These are phyloP conservation scores for Xerocomus cyaneibrunnescens DNA, from an alignment of 1,284 basidiomycete species.

Conservation along the genomic window DNA sequence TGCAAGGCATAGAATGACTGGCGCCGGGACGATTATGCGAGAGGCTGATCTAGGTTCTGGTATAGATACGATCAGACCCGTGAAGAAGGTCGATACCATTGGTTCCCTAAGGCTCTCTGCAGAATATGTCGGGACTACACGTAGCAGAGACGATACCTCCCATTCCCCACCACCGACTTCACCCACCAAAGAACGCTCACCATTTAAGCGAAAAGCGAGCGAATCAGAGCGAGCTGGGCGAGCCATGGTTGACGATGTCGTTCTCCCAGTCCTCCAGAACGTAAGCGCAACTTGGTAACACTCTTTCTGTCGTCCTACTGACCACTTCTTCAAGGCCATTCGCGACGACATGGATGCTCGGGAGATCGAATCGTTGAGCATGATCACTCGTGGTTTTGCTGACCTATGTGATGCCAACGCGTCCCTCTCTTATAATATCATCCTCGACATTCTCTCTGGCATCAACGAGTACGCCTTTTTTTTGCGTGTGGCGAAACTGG, in stretches of 20 bases:
- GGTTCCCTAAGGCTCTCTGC: slow-evolving; percentile 77
- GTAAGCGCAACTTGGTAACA: slow-evolving; percentile 42
- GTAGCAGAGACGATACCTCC: slow-evolving; percentile 50
- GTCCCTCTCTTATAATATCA: slow-evolving; percentile 79
- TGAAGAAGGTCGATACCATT: slow-evolving; percentile 85
- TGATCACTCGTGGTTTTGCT: slow-evolving; percentile 86
- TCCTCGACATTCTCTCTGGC: slow-evolving; percentile 87
- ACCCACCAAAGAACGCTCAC: slow-evolving; percentile 41
- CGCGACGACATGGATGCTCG: slow-evolving; percentile 83
- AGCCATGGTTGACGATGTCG: slow-evolving; percentile 75
- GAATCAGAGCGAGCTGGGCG: slow-evolving; percentile 67
- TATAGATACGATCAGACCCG: slow-evolving; percentile 86
- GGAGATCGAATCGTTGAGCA: slow-evolving; percentile 86
- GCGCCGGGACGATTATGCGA: slow-evolving; percentile 73
- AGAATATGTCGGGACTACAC: slow-evolving; percentile 75
- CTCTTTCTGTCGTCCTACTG: slow-evolving; percentile 3
- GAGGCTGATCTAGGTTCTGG: slow-evolving; percentile 84
- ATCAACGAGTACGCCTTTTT: slow-evolving; percentile 79
- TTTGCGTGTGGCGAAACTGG: neutral
- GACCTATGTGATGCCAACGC: slow-evolving; percentile 83
- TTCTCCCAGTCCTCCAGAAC: slow-evolving; percentile 73
- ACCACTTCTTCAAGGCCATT: slow-evolving; percentile 54
- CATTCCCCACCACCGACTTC: slow-evolving; percentile 44
- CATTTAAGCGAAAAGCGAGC: slow-evolving; percentile 48
- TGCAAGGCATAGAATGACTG: slow-evolving; percentile 60